Conservation (phyloP, 2,329 filamentous ascomycete genomes). For the Graphiopsis chlorocephala region DNA sequence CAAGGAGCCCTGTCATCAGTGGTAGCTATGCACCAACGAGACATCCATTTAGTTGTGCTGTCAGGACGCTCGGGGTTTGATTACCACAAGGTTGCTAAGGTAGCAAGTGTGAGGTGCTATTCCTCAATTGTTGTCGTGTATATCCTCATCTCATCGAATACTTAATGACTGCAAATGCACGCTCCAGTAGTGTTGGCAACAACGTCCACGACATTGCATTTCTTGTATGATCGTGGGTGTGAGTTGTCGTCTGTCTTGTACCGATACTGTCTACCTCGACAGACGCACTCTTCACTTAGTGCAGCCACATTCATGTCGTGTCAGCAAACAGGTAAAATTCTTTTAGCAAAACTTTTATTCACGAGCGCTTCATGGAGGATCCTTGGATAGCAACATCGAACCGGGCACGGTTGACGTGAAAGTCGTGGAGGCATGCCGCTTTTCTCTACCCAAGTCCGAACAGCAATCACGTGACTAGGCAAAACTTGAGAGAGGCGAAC, state of each 20-base stretch:
- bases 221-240: neutral
- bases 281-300: neutral
- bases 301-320: neutral
- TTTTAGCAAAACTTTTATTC: neutral
- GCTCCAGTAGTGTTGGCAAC: neutral
- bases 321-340: neutral
- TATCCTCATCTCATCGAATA: neutral
- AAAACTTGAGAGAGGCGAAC: neutral
- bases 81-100: neutral
- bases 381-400: neutral
- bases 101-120: neutral
- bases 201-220: neutral
- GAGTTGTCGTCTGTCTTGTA: neutral
- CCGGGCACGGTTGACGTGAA: neutral
- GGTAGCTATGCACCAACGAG: neutral
- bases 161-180: neutral
- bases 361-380: neutral
- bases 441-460: neutral
- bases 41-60: neutral
- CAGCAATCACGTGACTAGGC: neutral
- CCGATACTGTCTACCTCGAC: neutral
- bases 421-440: neutral
- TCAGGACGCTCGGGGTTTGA: neutral
- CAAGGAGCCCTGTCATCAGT: neutral
- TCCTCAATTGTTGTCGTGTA: neutral